Percentiles rank a stretch among this genome's conserved stretches.
Conservation (phyloP, 1,284 basidiomycete species). For the Entoloma clypeatum region DNA sequence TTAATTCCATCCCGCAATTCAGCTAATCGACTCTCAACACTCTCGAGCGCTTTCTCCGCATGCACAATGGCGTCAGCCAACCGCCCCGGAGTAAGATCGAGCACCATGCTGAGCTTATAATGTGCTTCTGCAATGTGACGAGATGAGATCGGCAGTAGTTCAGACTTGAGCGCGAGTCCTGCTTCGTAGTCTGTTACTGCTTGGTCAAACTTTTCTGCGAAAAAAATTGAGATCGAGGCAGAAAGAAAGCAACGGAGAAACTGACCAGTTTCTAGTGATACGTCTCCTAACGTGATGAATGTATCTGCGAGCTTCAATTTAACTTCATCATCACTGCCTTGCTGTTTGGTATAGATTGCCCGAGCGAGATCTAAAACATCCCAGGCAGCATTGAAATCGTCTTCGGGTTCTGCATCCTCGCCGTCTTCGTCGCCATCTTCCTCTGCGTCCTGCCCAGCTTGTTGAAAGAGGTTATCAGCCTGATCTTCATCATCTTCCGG, state of each 20-base stretch:
- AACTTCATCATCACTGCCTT: conserved; percentile 50
- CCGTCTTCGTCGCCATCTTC: conserved; percentile 51
- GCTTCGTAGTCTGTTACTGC: conserved; percentile 80
- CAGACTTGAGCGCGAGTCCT: conserved; percentile 66
- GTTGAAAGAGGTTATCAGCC: conserved; percentile 60
- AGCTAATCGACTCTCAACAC: conserved; percentile 64
- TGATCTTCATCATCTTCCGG: conserved; percentile 47
- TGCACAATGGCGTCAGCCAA: conserved; percentile 78
- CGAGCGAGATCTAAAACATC: conserved; percentile 87
- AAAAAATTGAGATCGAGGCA: conserved; percentile 9
- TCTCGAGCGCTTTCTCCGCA: conserved; percentile 73
- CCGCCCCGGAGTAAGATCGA: conserved; percentile 79
- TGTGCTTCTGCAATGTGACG: conserved; percentile 87
- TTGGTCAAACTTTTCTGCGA: conserved; percentile 86
- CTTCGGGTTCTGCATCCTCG: conserved; percentile 75
- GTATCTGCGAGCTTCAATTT: conserved; percentile 81
- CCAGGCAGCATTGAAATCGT: conserved; percentile 94
- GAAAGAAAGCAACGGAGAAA: conserved; percentile 7
- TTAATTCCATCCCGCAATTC: conserved; percentile 59
- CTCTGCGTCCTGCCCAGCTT: conserved; percentile 47
- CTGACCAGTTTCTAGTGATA: conserved; percentile 85
- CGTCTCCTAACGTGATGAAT: conserved; percentile 81
- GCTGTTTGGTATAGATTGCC: conserved; percentile 73
- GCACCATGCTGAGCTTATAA: conserved; percentile 86
- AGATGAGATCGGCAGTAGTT: conserved; percentile 73